Conservation (phyloP, 495 filamentous ascomycete species). For the Glonium stellatum region DNA sequence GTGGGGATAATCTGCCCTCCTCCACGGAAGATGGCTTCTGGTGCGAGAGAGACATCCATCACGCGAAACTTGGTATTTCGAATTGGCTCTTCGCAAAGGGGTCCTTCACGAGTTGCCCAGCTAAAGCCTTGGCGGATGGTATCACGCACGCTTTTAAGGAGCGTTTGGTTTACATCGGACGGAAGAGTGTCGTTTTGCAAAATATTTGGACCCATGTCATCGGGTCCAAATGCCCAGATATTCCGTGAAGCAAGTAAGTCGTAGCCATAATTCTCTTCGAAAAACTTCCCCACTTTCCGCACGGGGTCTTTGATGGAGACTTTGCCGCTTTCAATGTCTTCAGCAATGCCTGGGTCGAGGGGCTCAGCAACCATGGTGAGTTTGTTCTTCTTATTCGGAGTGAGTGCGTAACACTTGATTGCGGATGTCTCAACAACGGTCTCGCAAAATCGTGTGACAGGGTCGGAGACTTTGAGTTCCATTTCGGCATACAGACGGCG, state of each 20-base stretch:
- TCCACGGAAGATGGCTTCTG: slow-evolving; percentile 86
- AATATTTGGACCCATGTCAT: slow-evolving; percentile 92
- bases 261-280: slow-evolving; percentile 96
- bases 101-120: slow-evolving; percentile 92
- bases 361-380: slow-evolving; percentile 98
- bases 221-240: slow-evolving; percentile 98
- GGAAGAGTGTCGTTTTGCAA: slow-evolving; percentile 94
- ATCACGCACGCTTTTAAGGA: slow-evolving; percentile 80
- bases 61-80: slow-evolving; percentile 93
- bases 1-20: slow-evolving; percentile 98
- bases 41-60: slow-evolving; percentile 80
- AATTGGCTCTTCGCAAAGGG: slow-evolving; percentile 97
- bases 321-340: slow-evolving; percentile 85
- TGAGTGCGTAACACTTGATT: slow-evolving; percentile 95
- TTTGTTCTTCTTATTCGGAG: slow-evolving; percentile 98
- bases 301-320: slow-evolving; percentile 91
- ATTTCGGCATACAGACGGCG: slow-evolving; percentile 94
- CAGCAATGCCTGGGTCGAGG: slow-evolving; percentile 85
- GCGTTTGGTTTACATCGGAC: slow-evolving; percentile 81
- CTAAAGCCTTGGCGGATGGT: slow-evolving; percentile 90
- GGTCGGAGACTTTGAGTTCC: slow-evolving; percentile 97
- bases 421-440: slow-evolving; percentile 96
- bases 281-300: slow-evolving; percentile 89
- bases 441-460: slow-evolving; percentile 94
- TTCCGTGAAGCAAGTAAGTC: slow-evolving; percentile 88